phyloP scores from a whole-genome alignment of 1,284 basidiomycete species.

The Microbotryum scabiosae region DNA sequence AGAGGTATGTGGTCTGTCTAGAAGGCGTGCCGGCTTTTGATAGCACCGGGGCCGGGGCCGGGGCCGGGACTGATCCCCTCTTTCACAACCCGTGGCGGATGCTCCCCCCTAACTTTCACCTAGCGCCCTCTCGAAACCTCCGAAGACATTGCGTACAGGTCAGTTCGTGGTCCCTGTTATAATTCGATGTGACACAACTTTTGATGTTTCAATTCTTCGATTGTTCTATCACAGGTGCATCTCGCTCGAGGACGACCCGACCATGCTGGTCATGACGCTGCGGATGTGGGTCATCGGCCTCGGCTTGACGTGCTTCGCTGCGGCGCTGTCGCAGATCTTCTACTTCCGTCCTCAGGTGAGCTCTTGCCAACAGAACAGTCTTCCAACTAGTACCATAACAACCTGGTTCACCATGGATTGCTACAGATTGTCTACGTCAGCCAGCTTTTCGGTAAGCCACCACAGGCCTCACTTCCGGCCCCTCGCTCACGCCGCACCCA shows the following conservation, averaged over 20 bases:
- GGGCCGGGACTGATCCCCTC: too few species aligned
- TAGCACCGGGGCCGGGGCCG: too few species aligned
- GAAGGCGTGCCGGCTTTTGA: too few species aligned
- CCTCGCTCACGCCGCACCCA: too few species aligned
- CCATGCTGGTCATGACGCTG: slow-evolving; percentile 21
- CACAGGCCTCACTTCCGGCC: too few species aligned
- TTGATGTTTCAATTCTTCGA: too few species aligned
- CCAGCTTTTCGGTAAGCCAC: slow-evolving; percentile 19
- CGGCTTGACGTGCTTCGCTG: slow-evolving; percentile 22
- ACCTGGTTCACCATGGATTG: too few species aligned
- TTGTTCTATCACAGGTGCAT: slow-evolving; percentile 11
- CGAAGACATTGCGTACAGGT: slow-evolving; percentile 26
- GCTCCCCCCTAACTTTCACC: too few species aligned
- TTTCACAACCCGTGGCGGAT: too few species aligned
- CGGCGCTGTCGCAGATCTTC: slow-evolving; percentile 27
- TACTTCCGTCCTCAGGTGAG: slow-evolving; percentile 20
- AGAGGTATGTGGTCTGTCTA: neutral
- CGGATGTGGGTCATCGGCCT: slow-evolving; percentile 10
- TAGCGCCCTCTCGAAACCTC: slow-evolving; percentile 16
- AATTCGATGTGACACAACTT: neutral
- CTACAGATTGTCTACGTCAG: slow-evolving; percentile 30
- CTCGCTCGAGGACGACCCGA: slow-evolving; percentile 29
- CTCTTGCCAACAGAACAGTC: too few species aligned
- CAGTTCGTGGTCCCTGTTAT: neutral
- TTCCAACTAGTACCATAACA: too few species aligned